Percentiles rank a stretch among this genome's conserved stretches.
Conservation (phyloP, 2,329 filamentous ascomycete species). For the Neopestalotiopsis rosae region DNA sequence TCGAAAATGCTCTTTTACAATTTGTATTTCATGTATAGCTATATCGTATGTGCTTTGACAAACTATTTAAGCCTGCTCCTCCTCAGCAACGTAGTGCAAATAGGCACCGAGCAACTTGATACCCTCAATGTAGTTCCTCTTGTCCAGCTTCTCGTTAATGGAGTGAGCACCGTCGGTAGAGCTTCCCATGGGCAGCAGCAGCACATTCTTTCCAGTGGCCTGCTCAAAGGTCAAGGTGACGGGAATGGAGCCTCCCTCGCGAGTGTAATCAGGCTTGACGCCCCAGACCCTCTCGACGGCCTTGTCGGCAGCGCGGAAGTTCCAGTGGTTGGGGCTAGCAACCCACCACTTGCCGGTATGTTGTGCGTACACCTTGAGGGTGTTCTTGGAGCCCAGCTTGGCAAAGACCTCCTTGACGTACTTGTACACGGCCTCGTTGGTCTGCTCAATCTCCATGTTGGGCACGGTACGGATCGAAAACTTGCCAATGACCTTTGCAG, state of each 20-base stretch:
- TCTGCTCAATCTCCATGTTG: conserved; percentile 92
- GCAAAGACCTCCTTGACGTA: conserved; percentile 85
- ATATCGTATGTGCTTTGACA: background rate
- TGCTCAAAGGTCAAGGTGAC: conserved; percentile 97
- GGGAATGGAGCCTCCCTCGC: conserved; percentile 95
- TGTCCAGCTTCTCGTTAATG: conserved; percentile 98
- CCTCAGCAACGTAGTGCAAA: conserved; percentile 92
- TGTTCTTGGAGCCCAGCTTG: conserved; percentile 92
- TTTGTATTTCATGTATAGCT: background rate
- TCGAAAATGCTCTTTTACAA: background rate
- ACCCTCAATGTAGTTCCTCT: conserved; percentile 96
- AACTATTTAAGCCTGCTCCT: conserved; percentile 54
- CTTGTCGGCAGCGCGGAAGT: conserved; percentile 93
- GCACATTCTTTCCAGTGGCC: conserved; percentile 96
- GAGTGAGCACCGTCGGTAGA: conserved; percentile 96
- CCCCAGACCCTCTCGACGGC: conserved; percentile 96
- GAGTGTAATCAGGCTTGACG: conserved; percentile 90
- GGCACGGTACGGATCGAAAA: conserved; percentile 98
- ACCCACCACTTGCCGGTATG: conserved; percentile 99
- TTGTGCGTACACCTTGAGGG: conserved; percentile 77
- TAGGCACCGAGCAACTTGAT: conserved; percentile 96
- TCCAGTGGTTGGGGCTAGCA: conserved; percentile 97
- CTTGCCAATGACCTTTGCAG: conserved; percentile 96
- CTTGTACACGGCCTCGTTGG: conserved; percentile 84
- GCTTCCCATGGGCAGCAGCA: conserved; percentile 95